Percentiles rank a stretch among this genome's conserved stretches.
Evolutionary conservation across 2,329 filamentous ascomycete species (phyloP).

Genomic region (Capronia coronata): DNA sequence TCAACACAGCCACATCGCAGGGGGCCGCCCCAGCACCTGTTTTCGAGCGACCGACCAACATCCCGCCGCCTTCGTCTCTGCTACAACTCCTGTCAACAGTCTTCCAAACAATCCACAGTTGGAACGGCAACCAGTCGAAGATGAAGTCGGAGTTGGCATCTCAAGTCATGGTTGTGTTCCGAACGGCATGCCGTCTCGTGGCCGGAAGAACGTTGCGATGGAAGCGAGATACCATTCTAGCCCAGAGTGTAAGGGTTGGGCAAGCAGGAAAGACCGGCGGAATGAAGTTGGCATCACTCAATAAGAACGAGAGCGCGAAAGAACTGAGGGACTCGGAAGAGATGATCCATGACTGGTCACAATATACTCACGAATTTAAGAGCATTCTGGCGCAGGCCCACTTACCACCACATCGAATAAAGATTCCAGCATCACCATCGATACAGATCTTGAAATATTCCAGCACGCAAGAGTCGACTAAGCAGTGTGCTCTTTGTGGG

Average conservation of each 20-base stretch:
- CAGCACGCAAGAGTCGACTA: slow-evolving; percentile 33
- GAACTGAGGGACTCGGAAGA: slow-evolving; percentile 82
- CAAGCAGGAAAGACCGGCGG: slow-evolving; percentile 64
- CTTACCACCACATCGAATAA: slow-evolving; percentile 35
- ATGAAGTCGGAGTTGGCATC: slow-evolving; percentile 10
- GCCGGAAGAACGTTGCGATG: slow-evolving; percentile 79
- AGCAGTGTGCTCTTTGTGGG: slow-evolving; percentile 71
- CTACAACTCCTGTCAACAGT: slow-evolving; percentile 68
- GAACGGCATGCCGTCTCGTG: slow-evolving; percentile 69
- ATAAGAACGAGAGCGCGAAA: slow-evolving; percentile 71
- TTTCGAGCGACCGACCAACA: slow-evolving; percentile 64
- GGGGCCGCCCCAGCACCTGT: not conserved
- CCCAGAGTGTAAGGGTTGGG: slow-evolving; percentile 81
- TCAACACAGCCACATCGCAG: not conserved
- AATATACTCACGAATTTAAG: slow-evolving; percentile 66
- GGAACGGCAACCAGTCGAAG: not conserved
- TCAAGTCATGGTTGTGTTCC: slow-evolving; percentile 26
- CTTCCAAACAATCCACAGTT: slow-evolving; percentile 41
- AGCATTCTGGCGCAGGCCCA: slow-evolving; percentile 43
- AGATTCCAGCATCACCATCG: slow-evolving; percentile 4
- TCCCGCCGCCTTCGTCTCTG: slow-evolving; percentile 80
- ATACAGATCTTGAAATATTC: slow-evolving; percentile 8
- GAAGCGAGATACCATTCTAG: slow-evolving; percentile 79
- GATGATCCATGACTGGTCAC: slow-evolving; percentile 66
- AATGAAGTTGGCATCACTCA: slow-evolving; percentile 86